Evolutionary conservation across 306 rosid genomes (phyloP).

Genomic region (Inga laurina): DNA sequence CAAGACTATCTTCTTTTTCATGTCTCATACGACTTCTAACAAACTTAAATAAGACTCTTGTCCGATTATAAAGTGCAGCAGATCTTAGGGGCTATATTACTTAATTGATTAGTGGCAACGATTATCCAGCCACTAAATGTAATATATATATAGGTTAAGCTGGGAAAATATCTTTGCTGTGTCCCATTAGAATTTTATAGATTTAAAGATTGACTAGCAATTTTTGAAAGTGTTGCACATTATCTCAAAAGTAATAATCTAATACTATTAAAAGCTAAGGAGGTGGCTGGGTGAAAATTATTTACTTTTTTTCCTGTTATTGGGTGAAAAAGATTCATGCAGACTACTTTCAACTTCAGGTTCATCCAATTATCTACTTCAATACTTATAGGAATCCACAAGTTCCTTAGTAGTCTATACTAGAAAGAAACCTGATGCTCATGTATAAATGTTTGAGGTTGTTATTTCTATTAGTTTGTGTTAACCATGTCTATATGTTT

Average conservation of each 20-base stretch:
- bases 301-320: not conserved
- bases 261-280: not conserved
- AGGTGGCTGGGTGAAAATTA: not conserved
- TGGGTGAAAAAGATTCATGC: not conserved
- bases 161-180: not conserved
- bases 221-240: not conserved
- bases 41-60: not conserved
- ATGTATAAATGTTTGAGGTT: too few species aligned
- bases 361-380: not conserved
- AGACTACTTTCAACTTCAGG: not conserved
- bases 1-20: not conserved
- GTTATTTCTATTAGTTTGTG: too few species aligned
- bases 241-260: not conserved
- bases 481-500: too few species aligned
- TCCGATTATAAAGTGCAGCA: too few species aligned
- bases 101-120: not conserved
- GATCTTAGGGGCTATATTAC: not conserved
- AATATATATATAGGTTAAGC: not conserved
- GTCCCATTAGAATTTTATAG: not conserved
- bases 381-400: not conserved
- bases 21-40: not conserved
- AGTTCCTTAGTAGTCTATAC: too few species aligned
- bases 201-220: not conserved
- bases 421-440: too few species aligned
- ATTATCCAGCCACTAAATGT: not conserved